Conservation (phyloP, 2,329 filamentous ascomycete species). For the Podosphaera xanthii region DNA sequence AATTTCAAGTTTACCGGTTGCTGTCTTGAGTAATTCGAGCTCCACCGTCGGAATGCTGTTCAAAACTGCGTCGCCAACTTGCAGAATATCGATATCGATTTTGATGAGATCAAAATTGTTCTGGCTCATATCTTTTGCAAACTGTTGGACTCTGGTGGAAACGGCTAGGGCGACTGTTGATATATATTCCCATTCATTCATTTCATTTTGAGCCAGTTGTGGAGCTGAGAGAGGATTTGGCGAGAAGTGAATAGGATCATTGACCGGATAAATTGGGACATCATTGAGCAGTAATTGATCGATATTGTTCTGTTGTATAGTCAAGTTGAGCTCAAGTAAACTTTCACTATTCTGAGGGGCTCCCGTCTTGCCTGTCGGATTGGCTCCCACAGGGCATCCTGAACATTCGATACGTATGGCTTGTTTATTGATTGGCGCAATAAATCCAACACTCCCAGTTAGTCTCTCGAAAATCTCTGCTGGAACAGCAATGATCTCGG, state of each 20-base stretch:
- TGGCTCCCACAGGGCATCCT: conserved; percentile 25
- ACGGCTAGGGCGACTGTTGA: conserved; percentile 12
- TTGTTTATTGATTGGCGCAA: conserved; percentile 17
- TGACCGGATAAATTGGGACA: conserved; percentile 33
- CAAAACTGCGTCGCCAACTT: conserved; percentile 33
- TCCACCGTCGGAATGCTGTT: conserved; percentile 30
- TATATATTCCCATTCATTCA: conserved; percentile 9
- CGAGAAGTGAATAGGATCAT: conserved; percentile 13
- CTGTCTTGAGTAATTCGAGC: conserved; percentile 37
- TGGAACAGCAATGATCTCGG: conserved; percentile 23
- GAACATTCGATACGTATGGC: conserved; percentile 28
- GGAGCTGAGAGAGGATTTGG: conserved; percentile 23
- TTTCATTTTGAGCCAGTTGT: conserved; percentile 20
- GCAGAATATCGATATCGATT: conserved; percentile 34
- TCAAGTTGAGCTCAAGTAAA: conserved; percentile 29
- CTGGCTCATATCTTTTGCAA: conserved; percentile 21
- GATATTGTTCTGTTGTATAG: conserved; percentile 22
- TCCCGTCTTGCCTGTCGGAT: conserved; percentile 12
- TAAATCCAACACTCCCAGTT: conserved; percentile 11
- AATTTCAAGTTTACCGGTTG: conserved; percentile 31
- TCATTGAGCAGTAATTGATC: conserved; percentile 34
- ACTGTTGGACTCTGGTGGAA: conserved; percentile 14
- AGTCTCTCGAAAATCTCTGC: conserved; percentile 18
- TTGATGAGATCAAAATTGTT: conserved; percentile 28
- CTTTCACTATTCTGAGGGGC: conserved; percentile 7